phyloP scores from a whole-genome alignment of 2,329 filamentous ascomycete species.

The Venturia asperata region DNA sequence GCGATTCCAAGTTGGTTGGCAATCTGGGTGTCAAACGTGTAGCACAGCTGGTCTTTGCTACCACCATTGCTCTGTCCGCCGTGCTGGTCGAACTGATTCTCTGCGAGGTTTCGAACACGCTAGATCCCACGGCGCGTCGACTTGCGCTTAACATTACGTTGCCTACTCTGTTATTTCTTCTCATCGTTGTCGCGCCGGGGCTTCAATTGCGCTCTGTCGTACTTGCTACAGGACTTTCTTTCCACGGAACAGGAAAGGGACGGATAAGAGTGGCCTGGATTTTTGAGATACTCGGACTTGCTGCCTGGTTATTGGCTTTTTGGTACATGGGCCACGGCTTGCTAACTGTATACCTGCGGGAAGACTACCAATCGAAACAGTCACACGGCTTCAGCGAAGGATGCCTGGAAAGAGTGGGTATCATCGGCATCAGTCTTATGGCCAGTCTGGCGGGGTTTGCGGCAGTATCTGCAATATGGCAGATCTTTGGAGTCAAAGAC shows the following conservation, averaged over 20 bases:
- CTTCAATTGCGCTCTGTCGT: conserved; percentile 66
- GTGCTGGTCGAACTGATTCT: conserved; percentile 75
- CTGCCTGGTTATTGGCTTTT: conserved; percentile 63
- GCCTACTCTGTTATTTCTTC: conserved; percentile 60
- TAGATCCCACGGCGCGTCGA: conserved; percentile 60
- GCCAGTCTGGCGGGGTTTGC: conserved; percentile 83
- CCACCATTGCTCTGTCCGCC: conserved; percentile 67
- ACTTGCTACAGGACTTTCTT: conserved; percentile 52
- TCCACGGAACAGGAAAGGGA: conserved; percentile 52
- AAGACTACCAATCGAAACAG: conserved; percentile 30
- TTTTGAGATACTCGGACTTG: conserved; percentile 56
- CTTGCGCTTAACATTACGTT: conserved; percentile 64
- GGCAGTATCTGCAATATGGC: conserved; percentile 81
- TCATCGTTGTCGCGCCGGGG: conserved; percentile 70
- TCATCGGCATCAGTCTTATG: conserved; percentile 82
- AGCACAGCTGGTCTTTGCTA: conserved; percentile 53
- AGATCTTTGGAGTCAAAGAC: conserved; percentile 63
- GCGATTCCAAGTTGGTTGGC: conserved; percentile 20
- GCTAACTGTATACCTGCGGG: conserved; percentile 46
- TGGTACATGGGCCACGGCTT: conserved; percentile 67
- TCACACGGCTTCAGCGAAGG: conserved; percentile 47
- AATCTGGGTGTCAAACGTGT: conserved; percentile 25
- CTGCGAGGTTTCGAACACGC: conserved; percentile 72
- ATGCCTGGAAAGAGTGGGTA: conserved; percentile 61
- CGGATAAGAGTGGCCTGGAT: conserved; percentile 55